Evolutionary conservation across 441 rosid species (phyloP).

Genomic region (Pelargonium citronellum): DNA sequence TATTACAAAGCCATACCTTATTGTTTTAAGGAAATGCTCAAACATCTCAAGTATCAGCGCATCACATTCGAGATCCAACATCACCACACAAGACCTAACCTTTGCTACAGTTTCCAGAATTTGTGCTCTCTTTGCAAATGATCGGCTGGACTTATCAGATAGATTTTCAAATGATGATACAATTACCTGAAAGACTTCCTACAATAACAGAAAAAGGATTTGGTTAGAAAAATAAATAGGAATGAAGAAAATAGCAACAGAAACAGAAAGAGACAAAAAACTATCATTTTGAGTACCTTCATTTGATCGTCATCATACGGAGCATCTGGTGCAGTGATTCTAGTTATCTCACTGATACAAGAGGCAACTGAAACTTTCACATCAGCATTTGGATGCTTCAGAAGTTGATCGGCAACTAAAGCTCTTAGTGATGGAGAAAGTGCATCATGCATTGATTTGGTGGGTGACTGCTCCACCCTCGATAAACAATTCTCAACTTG

Average conservation of each 20-base stretch:
- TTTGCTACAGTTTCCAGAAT: constrained; percentile 96
- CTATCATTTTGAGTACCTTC: constrained; percentile 48
- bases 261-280: constrained; percentile 10
- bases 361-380: constrained; percentile 87
- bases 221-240: neutral
- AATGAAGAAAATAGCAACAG: constrained; percentile 9
- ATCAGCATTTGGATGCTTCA: constrained; percentile 63
- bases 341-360: constrained; percentile 94
- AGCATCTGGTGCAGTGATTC: constrained; percentile 99
- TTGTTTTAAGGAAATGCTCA: constrained; percentile 69
- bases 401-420: constrained; percentile 55
- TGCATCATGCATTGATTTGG: constrained; percentile 59
- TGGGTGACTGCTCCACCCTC: constrained; percentile 85
- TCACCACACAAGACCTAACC: constrained; percentile 94
- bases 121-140: constrained; percentile 60
- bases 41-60: constrained; percentile 80
- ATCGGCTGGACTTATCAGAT: constrained; percentile 59
- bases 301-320: constrained; percentile 89
- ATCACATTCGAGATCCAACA: constrained; percentile 98
- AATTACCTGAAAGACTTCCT: constrained; percentile 60
- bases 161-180: constrained; percentile 70
- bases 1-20: constrained; percentile 47
- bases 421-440: constrained; percentile 69
- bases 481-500: constrained; percentile 55
- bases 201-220: constrained; percentile 14